Evolutionary conservation across 2,329 filamentous ascomycete species (phyloP), one percentile per base, ranked within the genome.

Genomic region (Dissoconium aciculare): DNA sequence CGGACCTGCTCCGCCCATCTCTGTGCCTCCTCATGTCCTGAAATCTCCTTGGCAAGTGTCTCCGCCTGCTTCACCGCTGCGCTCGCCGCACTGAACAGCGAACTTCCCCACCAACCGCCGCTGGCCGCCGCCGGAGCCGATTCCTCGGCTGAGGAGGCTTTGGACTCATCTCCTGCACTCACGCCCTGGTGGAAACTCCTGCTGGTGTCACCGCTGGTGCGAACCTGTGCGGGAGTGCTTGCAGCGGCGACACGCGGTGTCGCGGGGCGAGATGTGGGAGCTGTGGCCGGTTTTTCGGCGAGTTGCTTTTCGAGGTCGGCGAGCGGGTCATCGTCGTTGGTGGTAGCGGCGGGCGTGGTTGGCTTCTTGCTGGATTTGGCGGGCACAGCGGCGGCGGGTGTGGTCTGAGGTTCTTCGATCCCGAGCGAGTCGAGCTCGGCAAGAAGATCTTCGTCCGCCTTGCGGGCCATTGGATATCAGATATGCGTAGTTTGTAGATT

Each of bases 11-110:
- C 81, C 1, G 85, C 82, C 84, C 87, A 98, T 54, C 82, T 80
- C 62, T 87, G 85, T 30, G 87, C 89, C 55, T 98, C 89, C 52
- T 95, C 84, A 48, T 92, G 94, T 52, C 89, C 78, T 54, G 93
- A 82, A 28, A 98, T 85, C 56, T 95, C 83, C 54, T 87, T 92
- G 41, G 92, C 85, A 1, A 85, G 78, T 5, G 78, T 82, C 58
- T 94, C 85, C 27, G 89, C 87, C 55, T 87, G 82, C 63, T 91
- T 92, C 58, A 91, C 74, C 15, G 78, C 81, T n/a, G 79, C 77
- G 41, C 63, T 72, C 19, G 84, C 84, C 0, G 82, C 85, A 25
- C 80, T 81, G 47, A 89, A 69, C 31, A 94, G 60, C 13, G 82
- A 78, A 50, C 84, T 83, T 80, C 83, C 93, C 79, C 83, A 91